phyloP scores from a whole-genome alignment of 148 eudicot species.

The Spergularia marina region DNA sequence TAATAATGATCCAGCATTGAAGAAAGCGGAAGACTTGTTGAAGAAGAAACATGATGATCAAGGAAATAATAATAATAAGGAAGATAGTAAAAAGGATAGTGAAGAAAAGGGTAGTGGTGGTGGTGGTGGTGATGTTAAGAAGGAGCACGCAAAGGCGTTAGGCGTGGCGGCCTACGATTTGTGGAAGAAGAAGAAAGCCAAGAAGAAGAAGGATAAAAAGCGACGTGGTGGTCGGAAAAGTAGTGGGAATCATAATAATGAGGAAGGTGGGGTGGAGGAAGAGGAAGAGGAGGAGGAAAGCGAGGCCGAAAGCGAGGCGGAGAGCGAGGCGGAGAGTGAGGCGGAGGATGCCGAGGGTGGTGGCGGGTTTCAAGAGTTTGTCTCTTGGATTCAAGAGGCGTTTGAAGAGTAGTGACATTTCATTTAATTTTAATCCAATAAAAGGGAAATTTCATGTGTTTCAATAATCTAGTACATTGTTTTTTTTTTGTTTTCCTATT shows the following conservation, averaged over 20 bases:
- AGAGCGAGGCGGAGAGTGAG: background rate
- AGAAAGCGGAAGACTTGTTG: slow-evolving; percentile 18
- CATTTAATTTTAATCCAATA: no score
- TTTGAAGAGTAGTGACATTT: slow-evolving; percentile 1
- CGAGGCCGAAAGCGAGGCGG: background rate
- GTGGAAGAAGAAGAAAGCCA: slow-evolving; percentile 1
- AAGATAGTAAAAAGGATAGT: background rate
- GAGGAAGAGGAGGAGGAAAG: background rate
- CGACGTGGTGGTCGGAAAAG: background rate
- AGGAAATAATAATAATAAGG: no score
- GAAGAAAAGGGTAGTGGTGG: background rate
- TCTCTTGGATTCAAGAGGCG: background rate
- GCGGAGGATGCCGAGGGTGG: slow-evolving; percentile 5
- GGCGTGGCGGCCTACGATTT: slow-evolving; percentile 8
- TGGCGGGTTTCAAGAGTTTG: slow-evolving; percentile 8
- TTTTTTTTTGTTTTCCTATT: no score
- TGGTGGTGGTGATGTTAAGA: background rate
- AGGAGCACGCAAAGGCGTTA: background rate
- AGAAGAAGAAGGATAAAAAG: background rate
- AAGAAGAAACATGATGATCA: background rate
- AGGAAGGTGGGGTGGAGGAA: background rate
- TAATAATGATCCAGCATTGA: background rate
- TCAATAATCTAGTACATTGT: no score
- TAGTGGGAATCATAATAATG: background rate
- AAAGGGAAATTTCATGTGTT: no score